Evolutionary conservation across 768 basidiomycete genomes (phyloP).

Genomic region (Calocybe indica): DNA sequence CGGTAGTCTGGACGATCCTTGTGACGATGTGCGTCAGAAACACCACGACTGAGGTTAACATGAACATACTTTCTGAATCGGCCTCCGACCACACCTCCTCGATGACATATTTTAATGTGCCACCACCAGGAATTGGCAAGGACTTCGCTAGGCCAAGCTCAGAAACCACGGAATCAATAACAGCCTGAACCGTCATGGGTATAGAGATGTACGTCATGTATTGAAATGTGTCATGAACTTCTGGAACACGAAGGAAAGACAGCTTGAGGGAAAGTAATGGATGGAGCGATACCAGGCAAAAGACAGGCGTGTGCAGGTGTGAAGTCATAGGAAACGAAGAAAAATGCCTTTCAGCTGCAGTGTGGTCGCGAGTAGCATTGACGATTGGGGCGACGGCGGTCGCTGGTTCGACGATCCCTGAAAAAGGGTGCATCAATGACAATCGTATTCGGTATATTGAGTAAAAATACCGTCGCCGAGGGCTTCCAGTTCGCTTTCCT

Average conservation of each 20-base stretch:
- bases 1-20: too few species aligned
- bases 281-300: slow-evolving; percentile 72
- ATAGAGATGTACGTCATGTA: slow-evolving; percentile 64
- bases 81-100: slow-evolving; percentile 61
- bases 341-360: slow-evolving; percentile 44
- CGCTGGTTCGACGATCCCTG: slow-evolving; percentile 46
- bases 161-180: slow-evolving; percentile 43
- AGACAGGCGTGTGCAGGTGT: slow-evolving; percentile 56
- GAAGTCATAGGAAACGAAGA: slow-evolving; percentile 66
- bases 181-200: slow-evolving; percentile 46
- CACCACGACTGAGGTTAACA: too few species aligned
- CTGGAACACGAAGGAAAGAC: slow-evolving; percentile 63
- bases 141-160: slow-evolving; percentile 68
- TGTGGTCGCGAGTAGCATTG: slow-evolving; percentile 28
- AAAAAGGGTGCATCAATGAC: slow-evolving; percentile 1
- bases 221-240: slow-evolving; percentile 67
- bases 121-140: slow-evolving; percentile 63
- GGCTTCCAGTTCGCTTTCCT: slow-evolving; percentile 59
- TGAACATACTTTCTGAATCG: slow-evolving; percentile 46
- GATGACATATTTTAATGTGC: slow-evolving; percentile 63
- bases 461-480: slow-evolving; percentile 52
- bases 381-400: slow-evolving; percentile 49
- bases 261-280: slow-evolving; percentile 48
- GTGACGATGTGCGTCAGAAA: too few species aligned
- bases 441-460: background rate